A percentile compares a stretch with the other conserved stretches of the same genome.
These are phyloP conservation scores for Aspergillus sclerotiicarbonarius DNA, from an alignment of 495 filamentous ascomycete species.

Conservation along the genomic window DNA sequence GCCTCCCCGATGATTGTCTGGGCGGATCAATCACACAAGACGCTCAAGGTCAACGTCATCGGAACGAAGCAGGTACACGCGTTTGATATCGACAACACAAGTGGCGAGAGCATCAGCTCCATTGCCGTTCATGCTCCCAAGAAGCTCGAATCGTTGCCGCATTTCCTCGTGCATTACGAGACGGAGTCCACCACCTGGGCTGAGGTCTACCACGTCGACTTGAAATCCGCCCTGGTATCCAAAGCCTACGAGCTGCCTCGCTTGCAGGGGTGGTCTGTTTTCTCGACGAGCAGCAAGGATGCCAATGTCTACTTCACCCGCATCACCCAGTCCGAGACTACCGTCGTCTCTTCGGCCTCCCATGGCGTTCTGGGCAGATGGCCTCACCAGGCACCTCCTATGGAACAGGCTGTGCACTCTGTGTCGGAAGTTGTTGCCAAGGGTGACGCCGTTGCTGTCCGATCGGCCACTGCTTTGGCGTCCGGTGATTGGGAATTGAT, in stretches of 20 bases:
- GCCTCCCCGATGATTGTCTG: slow-evolving; percentile 79
- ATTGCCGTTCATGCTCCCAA: slow-evolving; percentile 74
- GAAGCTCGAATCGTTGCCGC: slow-evolving; percentile 63
- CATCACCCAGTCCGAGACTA: slow-evolving; percentile 66
- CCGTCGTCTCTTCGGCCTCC: slow-evolving; percentile 72
- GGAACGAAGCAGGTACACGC: slow-evolving; percentile 62
- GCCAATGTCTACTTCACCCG: slow-evolving; percentile 87
- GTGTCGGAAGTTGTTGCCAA: slow-evolving; percentile 79
- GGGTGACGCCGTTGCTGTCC: slow-evolving; percentile 65
- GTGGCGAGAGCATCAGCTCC: slow-evolving; percentile 58
- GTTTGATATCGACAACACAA: slow-evolving; percentile 49
- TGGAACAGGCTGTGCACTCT: slow-evolving; percentile 56
- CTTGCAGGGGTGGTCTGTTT: slow-evolving; percentile 64
- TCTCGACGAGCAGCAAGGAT: slow-evolving; percentile 73
- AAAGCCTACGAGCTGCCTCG: slow-evolving; percentile 77
- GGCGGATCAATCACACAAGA: slow-evolving; percentile 66
- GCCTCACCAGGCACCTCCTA: slow-evolving; percentile 48
- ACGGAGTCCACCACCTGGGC: slow-evolving; percentile 71
- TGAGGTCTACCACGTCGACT: slow-evolving; percentile 80
- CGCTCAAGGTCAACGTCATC: slow-evolving; percentile 76
- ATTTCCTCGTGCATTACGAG: slow-evolving; percentile 83
- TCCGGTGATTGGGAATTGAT: slow-evolving; percentile 82
- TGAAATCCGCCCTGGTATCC: slow-evolving; percentile 58
- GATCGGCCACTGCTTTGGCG: slow-evolving; percentile 67
- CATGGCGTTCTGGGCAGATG: slow-evolving; percentile 73